These are phyloP conservation scores for Danielia reshetovae DNA, from an alignment of 805 yeast species.

Conservation along the genomic window DNA sequence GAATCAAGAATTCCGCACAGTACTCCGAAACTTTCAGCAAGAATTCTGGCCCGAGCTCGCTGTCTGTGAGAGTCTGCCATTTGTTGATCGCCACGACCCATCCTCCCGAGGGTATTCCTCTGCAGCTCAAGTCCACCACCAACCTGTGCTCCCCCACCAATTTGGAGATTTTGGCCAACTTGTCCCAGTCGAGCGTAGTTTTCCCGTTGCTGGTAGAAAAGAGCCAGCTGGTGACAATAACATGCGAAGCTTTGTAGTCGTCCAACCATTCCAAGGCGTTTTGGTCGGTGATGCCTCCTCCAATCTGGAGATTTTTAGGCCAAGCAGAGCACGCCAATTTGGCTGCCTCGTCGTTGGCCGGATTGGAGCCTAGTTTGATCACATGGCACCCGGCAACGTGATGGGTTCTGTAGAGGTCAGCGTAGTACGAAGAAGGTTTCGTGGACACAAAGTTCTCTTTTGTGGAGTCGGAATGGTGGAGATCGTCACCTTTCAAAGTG, in stretches of 20 bases:
- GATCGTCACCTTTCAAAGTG: slow-evolving; percentile 58
- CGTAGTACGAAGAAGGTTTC: slow-evolving; percentile 71
- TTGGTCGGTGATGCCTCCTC: slow-evolving; percentile 80
- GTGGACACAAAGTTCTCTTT: slow-evolving; percentile 70
- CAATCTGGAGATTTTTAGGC: slow-evolving; percentile 76
- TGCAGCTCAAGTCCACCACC: slow-evolving; percentile 90
- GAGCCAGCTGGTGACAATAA: slow-evolving; percentile 88
- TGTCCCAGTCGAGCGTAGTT: slow-evolving; percentile 37
- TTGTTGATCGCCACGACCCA: slow-evolving; percentile 98
- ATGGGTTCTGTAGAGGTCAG: slow-evolving; percentile 59
- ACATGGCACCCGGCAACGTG: slow-evolving; percentile 80
- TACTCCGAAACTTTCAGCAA: slow-evolving; percentile 53
- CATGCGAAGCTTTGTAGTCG: slow-evolving; percentile 68
- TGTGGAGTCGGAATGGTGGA: slow-evolving; percentile 24
- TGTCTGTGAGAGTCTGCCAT: slow-evolving; percentile 88
- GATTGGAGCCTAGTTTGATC: slow-evolving; percentile 78
- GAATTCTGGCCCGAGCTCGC: slow-evolving; percentile 50
- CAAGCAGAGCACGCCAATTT: slow-evolving; percentile 66
- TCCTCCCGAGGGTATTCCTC: slow-evolving; percentile 31
- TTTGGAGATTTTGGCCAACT: slow-evolving; percentile 47
- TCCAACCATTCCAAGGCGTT: slow-evolving; percentile 81
- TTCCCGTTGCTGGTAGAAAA: slow-evolving; percentile 59
- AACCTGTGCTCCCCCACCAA: slow-evolving; percentile 61
- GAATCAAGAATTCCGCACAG: slow-evolving; percentile 86
- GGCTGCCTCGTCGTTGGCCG: slow-evolving; percentile 81